These are phyloP conservation scores for Takakia lepidozioides DNA, from an alignment of 225 moss, liverwort and hornwort genomes.

Conservation along the genomic window DNA sequence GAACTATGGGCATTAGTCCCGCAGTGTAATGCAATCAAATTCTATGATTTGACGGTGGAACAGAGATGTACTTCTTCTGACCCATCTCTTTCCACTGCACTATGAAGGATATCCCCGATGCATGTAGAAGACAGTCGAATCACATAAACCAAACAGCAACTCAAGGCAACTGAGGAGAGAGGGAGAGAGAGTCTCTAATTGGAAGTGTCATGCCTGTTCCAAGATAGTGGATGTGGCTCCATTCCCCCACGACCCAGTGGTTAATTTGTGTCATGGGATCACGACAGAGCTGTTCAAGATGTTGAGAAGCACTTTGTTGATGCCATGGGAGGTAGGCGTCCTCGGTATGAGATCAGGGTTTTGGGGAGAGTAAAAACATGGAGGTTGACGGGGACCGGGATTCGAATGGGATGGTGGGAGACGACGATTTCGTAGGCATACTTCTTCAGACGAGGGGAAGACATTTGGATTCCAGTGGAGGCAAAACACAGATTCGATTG, in stretches of 20 bases:
- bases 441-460: slow-evolving; percentile 5
- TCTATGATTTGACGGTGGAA: neutral
- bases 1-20: no score
- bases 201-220: slow-evolving; percentile 18
- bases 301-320: slow-evolving; percentile 30
- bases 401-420: no score
- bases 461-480: no score
- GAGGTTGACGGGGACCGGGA: slow-evolving; percentile 24
- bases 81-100: neutral
- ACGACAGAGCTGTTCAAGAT: slow-evolving; percentile 68
- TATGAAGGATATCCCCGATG: neutral
- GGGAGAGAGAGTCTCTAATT: no score
- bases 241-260: slow-evolving; percentile 62
- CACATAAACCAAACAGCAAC: no score
- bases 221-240: slow-evolving; percentile 72
- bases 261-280: slow-evolving; percentile 79
- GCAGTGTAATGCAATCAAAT: neutral
- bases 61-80: slow-evolving; percentile 23
- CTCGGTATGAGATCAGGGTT: slow-evolving; percentile 48
- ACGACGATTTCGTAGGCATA: slow-evolving; percentile 6
- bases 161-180: no score
- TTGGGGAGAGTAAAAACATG: slow-evolving; percentile 64
- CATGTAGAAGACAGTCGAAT: neutral
- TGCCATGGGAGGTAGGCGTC: slow-evolving; percentile 30
- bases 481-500: slow-evolving; percentile 9